Conservation (phyloP, 345 rosid genomes). For the Kernera saxatilis region DNA sequence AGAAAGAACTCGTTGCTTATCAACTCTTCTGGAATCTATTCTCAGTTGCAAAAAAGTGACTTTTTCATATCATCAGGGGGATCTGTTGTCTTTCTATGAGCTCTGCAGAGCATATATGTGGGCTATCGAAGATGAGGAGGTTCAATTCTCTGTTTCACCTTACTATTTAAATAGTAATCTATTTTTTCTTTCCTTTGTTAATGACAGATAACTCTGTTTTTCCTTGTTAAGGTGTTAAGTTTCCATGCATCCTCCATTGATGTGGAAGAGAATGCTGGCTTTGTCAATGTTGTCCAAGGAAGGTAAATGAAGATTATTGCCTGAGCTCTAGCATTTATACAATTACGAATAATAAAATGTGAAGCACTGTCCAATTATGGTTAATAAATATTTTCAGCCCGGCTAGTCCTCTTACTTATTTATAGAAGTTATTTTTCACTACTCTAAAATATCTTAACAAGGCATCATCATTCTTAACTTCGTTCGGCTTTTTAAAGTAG, state of each 20-base stretch:
- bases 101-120: slow-evolving; percentile 68
- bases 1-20: slow-evolving; percentile 10
- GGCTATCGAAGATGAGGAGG: slow-evolving; percentile 77
- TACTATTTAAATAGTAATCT: not conserved
- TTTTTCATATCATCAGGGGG: slow-evolving; percentile 53
- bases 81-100: slow-evolving; percentile 73
- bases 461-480: not conserved
- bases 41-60: slow-evolving; percentile 14
- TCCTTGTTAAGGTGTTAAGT: slow-evolving; percentile 51
- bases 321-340: not conserved
- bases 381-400: not conserved
- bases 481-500: not conserved
- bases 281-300: slow-evolving; percentile 61
- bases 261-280: slow-evolving; percentile 47
- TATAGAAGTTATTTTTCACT: not conserved
- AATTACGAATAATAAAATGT: not conserved
- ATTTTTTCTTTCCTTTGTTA: not conserved
- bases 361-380: not conserved
- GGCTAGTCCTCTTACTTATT: not conserved
- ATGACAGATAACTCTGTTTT: slow-evolving; percentile 2
- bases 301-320: slow-evolving; percentile 43
- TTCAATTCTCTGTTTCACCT: slow-evolving; percentile 23
- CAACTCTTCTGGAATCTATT: slow-evolving; percentile 4
- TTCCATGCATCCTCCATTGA: slow-evolving; percentile 28
- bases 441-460: not conserved